phyloP scores from a whole-genome alignment of 2,329 filamentous ascomycete species.

The Cladophialophora exuberans region DNA sequence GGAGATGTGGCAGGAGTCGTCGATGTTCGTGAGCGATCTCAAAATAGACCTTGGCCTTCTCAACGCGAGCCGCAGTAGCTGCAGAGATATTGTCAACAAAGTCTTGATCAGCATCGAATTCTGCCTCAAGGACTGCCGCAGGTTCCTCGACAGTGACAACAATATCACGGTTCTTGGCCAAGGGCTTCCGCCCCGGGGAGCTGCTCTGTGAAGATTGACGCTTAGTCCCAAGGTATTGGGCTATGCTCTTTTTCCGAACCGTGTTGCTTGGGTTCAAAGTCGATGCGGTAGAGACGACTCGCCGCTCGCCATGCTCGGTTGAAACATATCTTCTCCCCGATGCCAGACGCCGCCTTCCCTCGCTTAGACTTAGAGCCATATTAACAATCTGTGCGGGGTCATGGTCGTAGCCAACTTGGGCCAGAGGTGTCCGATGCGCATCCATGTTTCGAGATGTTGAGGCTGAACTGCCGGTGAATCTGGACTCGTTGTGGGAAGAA shows the following conservation, averaged over 20 bases:
- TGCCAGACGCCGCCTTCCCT: slow-evolving; percentile 70
- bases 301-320: slow-evolving; percentile 32
- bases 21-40: slow-evolving; percentile 86
- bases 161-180: slow-evolving; percentile 34
- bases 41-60: slow-evolving; percentile 82
- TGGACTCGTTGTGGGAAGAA: slow-evolving; percentile 16
- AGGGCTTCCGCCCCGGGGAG: slow-evolving; percentile 33
- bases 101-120: slow-evolving; percentile 38
- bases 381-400: slow-evolving; percentile 90
- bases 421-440: slow-evolving; percentile 5
- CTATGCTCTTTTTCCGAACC: slow-evolving; percentile 22
- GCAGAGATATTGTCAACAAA: slow-evolving; percentile 64
- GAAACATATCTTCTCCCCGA: slow-evolving; percentile 49
- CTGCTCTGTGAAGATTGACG: slow-evolving; percentile 23
- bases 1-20: slow-evolving; percentile 75
- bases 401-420: slow-evolving; percentile 57
- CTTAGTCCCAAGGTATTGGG: slow-evolving; percentile 25
- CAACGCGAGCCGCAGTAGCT: slow-evolving; percentile 78
- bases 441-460: slow-evolving; percentile 12
- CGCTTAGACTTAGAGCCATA: slow-evolving; percentile 85
- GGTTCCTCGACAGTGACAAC: slow-evolving; percentile 22
- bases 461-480: slow-evolving; percentile 9
- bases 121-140: slow-evolving; percentile 31
- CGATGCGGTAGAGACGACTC: slow-evolving; percentile 25
- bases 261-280: slow-evolving; percentile 17